These are phyloP conservation scores for Ceratocystiopsis minuta DNA, from an alignment of 2,329 filamentous ascomycete genomes.

Conservation along the genomic window DNA sequence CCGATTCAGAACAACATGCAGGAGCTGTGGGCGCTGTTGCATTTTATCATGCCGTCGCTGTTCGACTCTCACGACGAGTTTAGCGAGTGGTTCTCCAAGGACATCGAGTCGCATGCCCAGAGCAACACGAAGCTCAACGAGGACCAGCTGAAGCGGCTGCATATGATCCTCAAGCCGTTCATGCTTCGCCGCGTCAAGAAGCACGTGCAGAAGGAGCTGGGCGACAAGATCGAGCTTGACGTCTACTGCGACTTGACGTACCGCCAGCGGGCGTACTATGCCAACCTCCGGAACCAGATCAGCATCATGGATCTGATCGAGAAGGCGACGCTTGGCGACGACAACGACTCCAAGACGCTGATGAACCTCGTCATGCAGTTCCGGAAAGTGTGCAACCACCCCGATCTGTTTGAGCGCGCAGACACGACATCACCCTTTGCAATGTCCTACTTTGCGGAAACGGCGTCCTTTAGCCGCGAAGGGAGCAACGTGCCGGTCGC, in stretches of 20 bases:
- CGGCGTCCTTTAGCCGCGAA: conserved; percentile 84
- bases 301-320: conserved; percentile 98
- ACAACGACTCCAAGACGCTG: conserved; percentile 82
- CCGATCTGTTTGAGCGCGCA: conserved; percentile 87
- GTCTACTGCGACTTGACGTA: conserved; percentile 96
- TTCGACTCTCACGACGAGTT: conserved; percentile 92
- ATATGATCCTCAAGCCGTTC: conserved; percentile 98
- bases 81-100: conserved; percentile 86
- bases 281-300: conserved; percentile 86
- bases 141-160: conserved; percentile 85
- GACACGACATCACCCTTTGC: conserved; percentile 79
- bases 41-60: conserved; percentile 99
- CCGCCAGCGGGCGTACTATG: conserved; percentile 83
- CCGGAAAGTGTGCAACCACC: conserved; percentile 97
- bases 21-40: conserved; percentile 88
- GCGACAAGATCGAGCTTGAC: conserved; percentile 95
- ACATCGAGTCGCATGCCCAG: conserved; percentile 95
- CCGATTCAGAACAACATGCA: conserved; percentile 99
- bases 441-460: conserved; percentile 79
- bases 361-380: conserved; percentile 99
- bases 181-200: conserved; percentile 99
- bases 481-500: conserved; percentile 60
- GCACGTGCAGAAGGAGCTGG: conserved; percentile 95
- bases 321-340: conserved; percentile 85
- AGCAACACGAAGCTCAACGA: conserved; percentile 99